Evolutionary conservation across 371 early-diverging fungal species (phyloP), one percentile per base, ranked within the genome.

Genomic region (Lichtheimia ornata): DNA sequence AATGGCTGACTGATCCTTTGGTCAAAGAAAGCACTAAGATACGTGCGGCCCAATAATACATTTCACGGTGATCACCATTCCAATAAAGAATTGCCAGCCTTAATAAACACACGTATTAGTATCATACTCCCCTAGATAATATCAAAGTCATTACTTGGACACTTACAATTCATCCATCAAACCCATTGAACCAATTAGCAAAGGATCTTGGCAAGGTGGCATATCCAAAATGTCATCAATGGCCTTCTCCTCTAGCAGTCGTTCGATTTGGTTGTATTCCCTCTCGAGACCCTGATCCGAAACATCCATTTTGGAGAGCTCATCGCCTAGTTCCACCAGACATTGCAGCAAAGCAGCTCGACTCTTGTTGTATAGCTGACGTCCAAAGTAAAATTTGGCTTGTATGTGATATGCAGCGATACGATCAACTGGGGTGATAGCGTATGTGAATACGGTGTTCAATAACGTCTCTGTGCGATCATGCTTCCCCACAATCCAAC

Each of bases 121-220:
- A 35, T 11, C 0, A 5, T 35, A 28, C 28, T 22, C 22, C 1
- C 22, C 22, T 2, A 18, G 18, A 47, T 47, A 22, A 18, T n/a
- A 17, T 11, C 35, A 35, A 22, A 15, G 25, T 3, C 4, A 5
- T n/a, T 15, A 15, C 3, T 22, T 20, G 20, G 3, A 12, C 15
- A 63, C 69, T 58, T 64, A 72, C 76, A 70, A 53, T 53, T 79
- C 79, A 56, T 79, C 74, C 35, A 79, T 22, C 3, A 79, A 59
- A 7, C 53, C 54, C 70, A 79, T 69, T 9, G 69, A 64, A 0
- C 72, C 51, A 56, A 64, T 69, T 5, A 74, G 47, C 6, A 56
- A 56, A 4, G 28, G 20, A 45, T 70, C 67, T 5, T 79, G 65
- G 42, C 79, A 79, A 1, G 58, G 28, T 7, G 53, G 53, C 0